phyloP scores from a whole-genome alignment of 176 grass and related monocot genomes.

The Pharus latifolius region DNA sequence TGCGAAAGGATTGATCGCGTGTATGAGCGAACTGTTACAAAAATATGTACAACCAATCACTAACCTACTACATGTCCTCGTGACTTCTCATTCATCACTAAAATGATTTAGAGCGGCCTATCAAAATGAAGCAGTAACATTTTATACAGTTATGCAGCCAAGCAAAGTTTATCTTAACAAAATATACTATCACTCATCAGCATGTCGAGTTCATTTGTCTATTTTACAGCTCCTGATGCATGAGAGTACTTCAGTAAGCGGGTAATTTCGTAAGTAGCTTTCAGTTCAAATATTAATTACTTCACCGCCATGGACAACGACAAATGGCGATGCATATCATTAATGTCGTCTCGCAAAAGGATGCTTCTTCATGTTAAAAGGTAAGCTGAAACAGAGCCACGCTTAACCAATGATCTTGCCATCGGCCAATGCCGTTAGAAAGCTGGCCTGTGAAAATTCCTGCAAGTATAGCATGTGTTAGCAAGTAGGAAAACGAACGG shows the following conservation, averaged over 20 bases:
- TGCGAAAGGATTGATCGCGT: no score
- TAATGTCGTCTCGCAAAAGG: not conserved
- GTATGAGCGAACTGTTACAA: no score
- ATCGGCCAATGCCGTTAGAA: constrained; percentile 30
- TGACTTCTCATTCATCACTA: no score
- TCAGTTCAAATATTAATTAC: constrained; percentile 7
- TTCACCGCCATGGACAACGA: not conserved
- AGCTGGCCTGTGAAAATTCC: constrained; percentile 74
- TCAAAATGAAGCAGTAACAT: not conserved
- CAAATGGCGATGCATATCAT: not conserved
- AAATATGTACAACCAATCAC: no score
- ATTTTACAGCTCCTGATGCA: not conserved
- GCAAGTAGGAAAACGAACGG: not conserved
- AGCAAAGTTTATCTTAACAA: not conserved
- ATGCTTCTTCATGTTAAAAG: constrained; percentile 36
- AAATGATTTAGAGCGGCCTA: not conserved
- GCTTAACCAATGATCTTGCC: constrained; percentile 27
- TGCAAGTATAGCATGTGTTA: constrained; percentile 11
- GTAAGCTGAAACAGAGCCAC: not conserved
- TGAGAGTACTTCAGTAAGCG: not conserved
- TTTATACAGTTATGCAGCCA: constrained; percentile 6
- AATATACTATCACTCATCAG: not conserved
- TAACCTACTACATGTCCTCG: no score
- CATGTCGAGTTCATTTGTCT: not conserved
- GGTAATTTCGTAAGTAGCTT: not conserved